These are phyloP conservation scores for Diplosphaera chodatii DNA, from an alignment of 139 green algal genomes.

Conservation along the genomic window DNA sequence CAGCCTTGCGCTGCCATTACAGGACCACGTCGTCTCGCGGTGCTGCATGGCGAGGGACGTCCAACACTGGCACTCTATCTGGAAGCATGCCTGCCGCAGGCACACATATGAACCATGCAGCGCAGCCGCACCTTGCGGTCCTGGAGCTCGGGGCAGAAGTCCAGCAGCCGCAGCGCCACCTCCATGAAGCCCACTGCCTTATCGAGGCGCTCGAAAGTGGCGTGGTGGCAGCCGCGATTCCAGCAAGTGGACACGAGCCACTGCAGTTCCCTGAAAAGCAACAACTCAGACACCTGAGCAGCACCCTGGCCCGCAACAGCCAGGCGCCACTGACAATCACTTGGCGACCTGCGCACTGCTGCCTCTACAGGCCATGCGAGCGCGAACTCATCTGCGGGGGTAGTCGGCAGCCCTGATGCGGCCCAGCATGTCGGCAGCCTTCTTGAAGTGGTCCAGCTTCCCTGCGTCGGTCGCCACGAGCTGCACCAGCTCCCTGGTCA, in stretches of 20 bases:
- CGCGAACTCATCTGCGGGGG: not conserved
- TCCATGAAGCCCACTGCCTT: not conserved
- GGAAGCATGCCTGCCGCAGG: no score
- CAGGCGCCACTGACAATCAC: no score
- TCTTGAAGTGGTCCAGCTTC: not conserved
- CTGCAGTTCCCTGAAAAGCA: conserved; percentile 2
- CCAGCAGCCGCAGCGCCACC: not conserved
- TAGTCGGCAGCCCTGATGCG: not conserved
- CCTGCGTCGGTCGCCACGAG: not conserved
- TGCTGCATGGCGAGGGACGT: no score
- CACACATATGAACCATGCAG: no score
- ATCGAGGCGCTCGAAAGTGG: not conserved
- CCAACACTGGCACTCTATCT: no score
- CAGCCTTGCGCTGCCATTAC: no score
- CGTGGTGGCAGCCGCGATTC: conserved; percentile 10
- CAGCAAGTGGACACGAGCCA: conserved; percentile 13
- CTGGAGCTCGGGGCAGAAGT: not conserved
- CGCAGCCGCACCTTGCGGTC: not conserved
- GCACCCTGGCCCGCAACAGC: no score
- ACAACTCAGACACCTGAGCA: no score
- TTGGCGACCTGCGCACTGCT: no score
- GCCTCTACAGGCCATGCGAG: no score
- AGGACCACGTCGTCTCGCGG: no score
- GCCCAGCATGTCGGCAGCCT: not conserved
- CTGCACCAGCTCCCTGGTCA: not conserved